Evolutionary conservation across 164 flowering plant species (phyloP).

Genomic region (Nymphaea thermarum): DNA sequence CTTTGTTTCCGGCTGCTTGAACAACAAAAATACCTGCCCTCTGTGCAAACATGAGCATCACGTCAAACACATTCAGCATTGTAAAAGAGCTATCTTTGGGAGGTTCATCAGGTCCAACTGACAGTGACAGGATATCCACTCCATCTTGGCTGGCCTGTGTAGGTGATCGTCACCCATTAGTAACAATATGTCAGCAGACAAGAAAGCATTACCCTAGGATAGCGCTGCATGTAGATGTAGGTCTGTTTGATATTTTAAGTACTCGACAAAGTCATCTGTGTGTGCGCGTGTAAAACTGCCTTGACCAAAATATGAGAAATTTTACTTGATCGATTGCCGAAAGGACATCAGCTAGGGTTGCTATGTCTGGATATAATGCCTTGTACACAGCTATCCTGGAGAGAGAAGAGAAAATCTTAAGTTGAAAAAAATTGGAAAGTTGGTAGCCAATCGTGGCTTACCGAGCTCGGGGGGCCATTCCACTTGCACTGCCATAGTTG

Average conservation of each 20-base stretch:
- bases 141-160: slow-evolving; percentile 56
- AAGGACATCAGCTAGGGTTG: slow-evolving; percentile 63
- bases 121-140: slow-evolving; percentile 62
- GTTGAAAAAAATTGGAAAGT: neutral
- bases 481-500: slow-evolving; percentile 72
- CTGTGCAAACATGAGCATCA: slow-evolving; percentile 48
- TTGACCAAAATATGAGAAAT: neutral
- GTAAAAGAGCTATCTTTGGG: slow-evolving; percentile 48
- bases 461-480: slow-evolving; percentile 96
- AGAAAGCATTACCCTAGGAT: too few species aligned
- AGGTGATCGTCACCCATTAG: neutral
- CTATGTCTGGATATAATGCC: slow-evolving; percentile 66
- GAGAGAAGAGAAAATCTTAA: neutral
- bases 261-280: neutral
- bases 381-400: slow-evolving; percentile 87
- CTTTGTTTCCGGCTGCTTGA: slow-evolving; percentile 81
- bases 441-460: slow-evolving; percentile 3
- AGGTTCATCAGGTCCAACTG: slow-evolving; percentile 83
- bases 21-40: slow-evolving; percentile 78
- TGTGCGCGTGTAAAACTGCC: neutral
- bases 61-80: slow-evolving; percentile 56
- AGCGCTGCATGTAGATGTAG: neutral
- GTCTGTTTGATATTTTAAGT: neutral
- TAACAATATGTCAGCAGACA: too few species aligned
- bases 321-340: slow-evolving; percentile 84